A percentile compares a stretch with the other conserved stretches of the same genome.
Evolutionary conservation across 805 yeast species (phyloP).

Genomic region (Cyberlindnera saturnus): DNA sequence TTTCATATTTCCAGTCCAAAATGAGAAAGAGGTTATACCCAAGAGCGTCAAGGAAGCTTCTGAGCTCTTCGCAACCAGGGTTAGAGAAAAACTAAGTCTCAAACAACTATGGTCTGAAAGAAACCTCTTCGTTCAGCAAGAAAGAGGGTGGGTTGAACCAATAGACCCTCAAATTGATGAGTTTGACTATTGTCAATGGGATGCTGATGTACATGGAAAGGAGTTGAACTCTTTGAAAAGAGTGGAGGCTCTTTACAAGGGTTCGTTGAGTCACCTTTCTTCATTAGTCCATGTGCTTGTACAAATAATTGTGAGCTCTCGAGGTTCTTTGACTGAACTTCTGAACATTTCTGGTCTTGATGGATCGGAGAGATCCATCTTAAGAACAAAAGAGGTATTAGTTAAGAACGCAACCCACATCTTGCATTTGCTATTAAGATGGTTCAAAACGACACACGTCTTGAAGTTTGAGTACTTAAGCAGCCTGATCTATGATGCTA

Average conservation of each 20-base stretch:
- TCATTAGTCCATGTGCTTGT: conserved; percentile 60
- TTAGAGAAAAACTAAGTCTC: conserved; percentile 60
- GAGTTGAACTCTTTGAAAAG: conserved; percentile 41
- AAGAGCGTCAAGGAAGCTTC: conserved; percentile 77
- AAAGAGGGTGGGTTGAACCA: conserved; percentile 49
- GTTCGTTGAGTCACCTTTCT: conserved; percentile 48
- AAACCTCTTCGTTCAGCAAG: conserved; percentile 64
- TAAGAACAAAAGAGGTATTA: conserved; percentile 56
- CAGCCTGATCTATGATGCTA: conserved; percentile 68
- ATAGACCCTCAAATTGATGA: conserved; percentile 17
- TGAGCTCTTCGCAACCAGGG: conserved; percentile 52
- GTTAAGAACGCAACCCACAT: conserved; percentile 54
- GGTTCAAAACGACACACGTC: conserved; percentile 78
- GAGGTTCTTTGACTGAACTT: neutral
- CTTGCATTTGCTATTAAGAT: conserved; percentile 48
- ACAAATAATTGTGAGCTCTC: conserved; percentile 45
- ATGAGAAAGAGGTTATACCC: conserved; percentile 39
- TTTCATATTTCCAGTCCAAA: conserved; percentile 49
- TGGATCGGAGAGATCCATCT: conserved; percentile 35
- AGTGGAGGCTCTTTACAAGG: conserved; percentile 55
- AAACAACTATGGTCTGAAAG: conserved; percentile 70
- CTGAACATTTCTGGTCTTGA: conserved; percentile 27
- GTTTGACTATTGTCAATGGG: conserved; percentile 25
- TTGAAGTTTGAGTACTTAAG: conserved; percentile 73
- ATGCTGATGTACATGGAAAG: conserved; percentile 16